Evolutionary conservation across 164 flowering plant genomes (phyloP), one percentile per base, ranked within the genome.

Genomic region (Vitis rupestris): DNA sequence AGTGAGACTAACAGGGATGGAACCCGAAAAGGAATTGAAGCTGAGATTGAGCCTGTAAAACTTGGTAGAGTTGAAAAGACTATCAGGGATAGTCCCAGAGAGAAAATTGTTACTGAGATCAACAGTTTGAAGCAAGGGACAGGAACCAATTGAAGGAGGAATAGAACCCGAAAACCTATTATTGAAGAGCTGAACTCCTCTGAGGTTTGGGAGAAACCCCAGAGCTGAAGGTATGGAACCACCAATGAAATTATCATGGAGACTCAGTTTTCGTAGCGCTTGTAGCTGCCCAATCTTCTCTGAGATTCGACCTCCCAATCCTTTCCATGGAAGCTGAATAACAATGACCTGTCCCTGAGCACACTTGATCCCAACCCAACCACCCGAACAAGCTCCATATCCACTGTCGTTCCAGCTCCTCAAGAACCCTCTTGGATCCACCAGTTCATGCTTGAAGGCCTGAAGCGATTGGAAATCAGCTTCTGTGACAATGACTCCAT

Each of bases 331-430:
- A 50, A 96, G 95, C 85, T 96, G 95, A 31, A 96, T 82, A 1
- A 82, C 85, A n/a, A 90, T 84, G 17, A 96, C 97, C 57, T 82
- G 86, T 3, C 99, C 97, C 11, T 82, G 67, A 2, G 70, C 82
- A 71, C 99, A 96, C 74, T 89, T 93, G 82, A 93, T 90, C 31
- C 99, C 99, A 0, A 65, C 70, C 99, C 99, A 96, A 2, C 77
- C 70, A 17, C 97, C 97, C 0, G 98, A 87, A 68, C 99, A 96
- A 50, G 90, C 94, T 48, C 85, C 87, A n/a, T 27, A 37, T 6
- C 87, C 82, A 10, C 74, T 78, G 65, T 78, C 84, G 59, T 89
- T 89, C 98, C 98, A 94, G 85, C 90, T 87, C 15, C 81, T 68
- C n/a, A 94, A 63, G 10, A 80, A 72, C 0, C 93, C 85, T 17